Conservation (phyloP, 352 stramenopile genomes). For the Hyaloperonospora arabidopsidis region DNA sequence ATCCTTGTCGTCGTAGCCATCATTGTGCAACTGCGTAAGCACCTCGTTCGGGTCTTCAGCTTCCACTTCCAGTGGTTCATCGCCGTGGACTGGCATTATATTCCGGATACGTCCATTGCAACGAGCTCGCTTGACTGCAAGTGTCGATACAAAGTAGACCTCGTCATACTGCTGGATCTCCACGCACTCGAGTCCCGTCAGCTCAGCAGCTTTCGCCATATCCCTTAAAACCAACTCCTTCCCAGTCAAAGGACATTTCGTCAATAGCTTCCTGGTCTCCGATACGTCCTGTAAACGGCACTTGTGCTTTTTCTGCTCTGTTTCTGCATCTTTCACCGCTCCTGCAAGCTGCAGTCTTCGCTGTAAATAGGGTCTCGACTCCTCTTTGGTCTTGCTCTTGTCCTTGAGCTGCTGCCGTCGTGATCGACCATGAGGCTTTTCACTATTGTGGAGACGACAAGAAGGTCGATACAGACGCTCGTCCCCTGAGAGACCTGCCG, state of each 20-base stretch:
- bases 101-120: slow-evolving; percentile 29
- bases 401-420: slow-evolving; percentile 20
- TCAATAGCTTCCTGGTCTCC: slow-evolving; percentile 8
- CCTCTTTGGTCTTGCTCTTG: slow-evolving; percentile 19
- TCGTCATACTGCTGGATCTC: slow-evolving; percentile 48
- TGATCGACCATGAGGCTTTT: slow-evolving; percentile 6
- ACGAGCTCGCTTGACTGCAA: slow-evolving; percentile 28
- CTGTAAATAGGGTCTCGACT: slow-evolving; percentile 2
- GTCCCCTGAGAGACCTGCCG: slow-evolving; percentile 3
- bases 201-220: slow-evolving; percentile 20
- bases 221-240: slow-evolving; percentile 29
- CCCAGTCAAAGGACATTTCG: slow-evolving; percentile 14
- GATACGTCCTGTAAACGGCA: neutral
- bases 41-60: slow-evolving; percentile 10
- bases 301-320: slow-evolving; percentile 11
- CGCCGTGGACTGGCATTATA: slow-evolving; percentile 15
- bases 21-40: slow-evolving; percentile 60
- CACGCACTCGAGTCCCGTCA: slow-evolving; percentile 39
- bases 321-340: slow-evolving; percentile 5
- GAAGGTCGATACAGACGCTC: slow-evolving; percentile 25
- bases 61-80: slow-evolving; percentile 5
- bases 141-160: slow-evolving; percentile 43
- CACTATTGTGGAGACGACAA: slow-evolving; percentile 4
- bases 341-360: slow-evolving; percentile 6
- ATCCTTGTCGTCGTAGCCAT: slow-evolving; percentile 94